phyloP scores from a whole-genome alignment of 1,284 basidiomycete genomes.

The Boletus smithii region DNA sequence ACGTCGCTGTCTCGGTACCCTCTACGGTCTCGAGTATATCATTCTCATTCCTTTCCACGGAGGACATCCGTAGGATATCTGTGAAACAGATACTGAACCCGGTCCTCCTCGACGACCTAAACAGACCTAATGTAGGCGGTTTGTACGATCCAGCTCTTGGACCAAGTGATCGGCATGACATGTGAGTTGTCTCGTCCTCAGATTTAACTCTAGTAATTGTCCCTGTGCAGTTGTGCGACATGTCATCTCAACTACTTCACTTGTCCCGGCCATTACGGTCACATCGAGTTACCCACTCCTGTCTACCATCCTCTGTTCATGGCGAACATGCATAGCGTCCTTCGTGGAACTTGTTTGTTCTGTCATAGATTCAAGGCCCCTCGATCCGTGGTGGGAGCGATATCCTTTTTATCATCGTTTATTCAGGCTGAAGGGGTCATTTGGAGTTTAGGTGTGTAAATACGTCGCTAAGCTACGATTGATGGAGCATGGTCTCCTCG shows the following conservation, averaged over 20 bases:
- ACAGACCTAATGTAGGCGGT: conserved; percentile 88
- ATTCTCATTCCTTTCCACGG: conserved; percentile 92
- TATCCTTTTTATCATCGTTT: conserved; percentile 9
- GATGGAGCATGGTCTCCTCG: conserved; percentile 85
- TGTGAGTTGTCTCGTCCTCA: conserved; percentile 55
- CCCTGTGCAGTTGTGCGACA: conserved; percentile 78
- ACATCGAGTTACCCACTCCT: conserved; percentile 94
- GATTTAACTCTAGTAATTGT: conserved; percentile 4
- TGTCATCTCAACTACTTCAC: conserved; percentile 89
- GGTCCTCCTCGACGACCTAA: conserved; percentile 89
- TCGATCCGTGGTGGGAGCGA: conserved; percentile 64
- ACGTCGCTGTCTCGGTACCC: conserved; percentile 87
- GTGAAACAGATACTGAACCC: conserved; percentile 97
- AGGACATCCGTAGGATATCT: conserved; percentile 90
- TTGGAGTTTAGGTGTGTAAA: conserved; percentile 61
- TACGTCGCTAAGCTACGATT: conserved; percentile 87
- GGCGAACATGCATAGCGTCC: conserved; percentile 84
- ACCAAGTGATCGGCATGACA: conserved; percentile 81
- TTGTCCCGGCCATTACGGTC: conserved; percentile 99
- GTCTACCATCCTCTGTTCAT: conserved; percentile 98
- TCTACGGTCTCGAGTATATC: conserved; percentile 84
- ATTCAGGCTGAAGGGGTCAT: conserved; percentile 10
- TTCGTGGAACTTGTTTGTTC: conserved; percentile 91
- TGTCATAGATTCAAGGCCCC: conserved; percentile 92
- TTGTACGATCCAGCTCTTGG: conserved; percentile 96